Base-by-base conservation (phyloP, 306 rosid genomes). In the Cucurbita pepo region DNA sequence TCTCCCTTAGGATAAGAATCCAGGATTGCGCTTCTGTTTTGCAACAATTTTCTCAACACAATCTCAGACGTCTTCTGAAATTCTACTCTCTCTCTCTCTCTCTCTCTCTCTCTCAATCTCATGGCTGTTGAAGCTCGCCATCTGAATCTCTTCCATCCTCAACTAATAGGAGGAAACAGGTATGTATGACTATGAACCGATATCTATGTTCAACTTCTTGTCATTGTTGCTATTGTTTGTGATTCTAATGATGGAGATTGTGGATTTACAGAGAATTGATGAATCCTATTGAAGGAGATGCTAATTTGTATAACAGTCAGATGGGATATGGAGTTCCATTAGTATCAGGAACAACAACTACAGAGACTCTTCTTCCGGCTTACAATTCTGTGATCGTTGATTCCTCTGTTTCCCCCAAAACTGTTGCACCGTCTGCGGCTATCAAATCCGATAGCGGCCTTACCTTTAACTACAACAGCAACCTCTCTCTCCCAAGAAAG, bases 41-140 rank as follows among this genome's bases (percentile, higher is more conserved):
- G 0, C 62, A 34, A 34, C 38, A 4, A 10, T 0, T 10, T 59
- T 14, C 7, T 6, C 65, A 59, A 22, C 2, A 14, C 8, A 57
- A 57, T 6, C 4, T 9, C 60, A 3, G 8, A 57, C 6, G 12
- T 57, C 53, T 14, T 50, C 0, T 8, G 3, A 53, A n/a, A 16
- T 3, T 53, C 25, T 53, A 37, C 67, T 61, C 67, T 38, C 40
- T 12, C 0, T 4, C 43, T 40, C 67, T 38, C 40, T 12, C 0
- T 4, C 43, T 40, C 45, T 59, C 65, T 37, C 16, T 11, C 0
- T 4, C 15, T 30, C 34, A 30, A 47, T 50, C 43, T 16, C 82
- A 90, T 93, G 97, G 97, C 98, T 59, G 98, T 93, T 44, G 89
- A 90, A 77, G 91, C 98, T 80, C 85, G 85, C 65, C 91, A 86